A percentile compares a stretch with the other conserved stretches of the same genome.
Conservation (phyloP, 2,329 filamentous ascomycete species). For the Curvularia eragrostidis region DNA sequence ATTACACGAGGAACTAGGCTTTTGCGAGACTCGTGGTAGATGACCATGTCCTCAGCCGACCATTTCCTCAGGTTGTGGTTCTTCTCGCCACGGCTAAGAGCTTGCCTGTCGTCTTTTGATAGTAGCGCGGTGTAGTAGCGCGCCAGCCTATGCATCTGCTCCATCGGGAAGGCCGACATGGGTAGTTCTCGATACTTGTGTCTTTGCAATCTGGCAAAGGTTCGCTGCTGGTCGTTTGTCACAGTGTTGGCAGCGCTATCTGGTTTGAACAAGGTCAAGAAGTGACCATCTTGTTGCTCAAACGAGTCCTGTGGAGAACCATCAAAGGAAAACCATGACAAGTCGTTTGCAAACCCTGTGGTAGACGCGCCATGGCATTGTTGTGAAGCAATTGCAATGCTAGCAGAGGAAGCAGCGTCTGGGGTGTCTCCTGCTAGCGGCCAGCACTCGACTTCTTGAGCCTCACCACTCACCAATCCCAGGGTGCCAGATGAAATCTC, state of each 20-base stretch:
- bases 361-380: neutral
- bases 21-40: constrained; percentile 18
- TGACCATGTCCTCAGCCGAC: constrained; percentile 15
- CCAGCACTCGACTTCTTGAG: neutral
- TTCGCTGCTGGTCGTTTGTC: constrained; percentile 6
- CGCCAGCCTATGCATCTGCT: constrained; percentile 5
- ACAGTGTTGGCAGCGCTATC: neutral
- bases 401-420: neutral
- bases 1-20: constrained; percentile 16
- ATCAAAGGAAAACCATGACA: neutral
- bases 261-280: neutral
- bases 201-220: neutral
- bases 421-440: neutral
- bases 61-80: constrained; percentile 32
- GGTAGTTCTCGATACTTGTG: neutral
- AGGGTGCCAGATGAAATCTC: neutral
- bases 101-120: constrained; percentile 20
- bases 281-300: neutral
- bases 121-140: constrained; percentile 35
- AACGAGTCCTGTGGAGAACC: neutral
- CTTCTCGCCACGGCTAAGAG: constrained; percentile 24
- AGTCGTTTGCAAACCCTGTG: neutral
- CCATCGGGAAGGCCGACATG: constrained; percentile 6
- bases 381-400: neutral
- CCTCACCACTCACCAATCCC: neutral